Percentiles rank a stretch among this genome's conserved stretches.
These are phyloP conservation scores for Helenozyma baotianmanensis DNA, from an alignment of 805 yeast species.

Conservation along the genomic window DNA sequence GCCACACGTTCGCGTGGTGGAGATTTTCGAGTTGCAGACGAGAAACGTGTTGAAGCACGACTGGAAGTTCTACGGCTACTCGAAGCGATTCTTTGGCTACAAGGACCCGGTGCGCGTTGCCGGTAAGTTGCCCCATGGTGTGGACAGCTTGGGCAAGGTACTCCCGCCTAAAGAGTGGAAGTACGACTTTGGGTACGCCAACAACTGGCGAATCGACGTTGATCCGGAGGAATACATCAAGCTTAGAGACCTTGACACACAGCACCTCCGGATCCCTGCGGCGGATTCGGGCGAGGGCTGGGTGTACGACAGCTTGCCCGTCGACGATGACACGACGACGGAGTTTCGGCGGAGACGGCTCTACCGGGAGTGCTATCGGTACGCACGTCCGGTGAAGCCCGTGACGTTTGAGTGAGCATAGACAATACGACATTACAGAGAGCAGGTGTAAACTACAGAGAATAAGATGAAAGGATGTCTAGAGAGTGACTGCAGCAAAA, in stretches of 20 bases:
- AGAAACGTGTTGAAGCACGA: constrained; percentile 55
- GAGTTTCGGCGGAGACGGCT: constrained; percentile 58
- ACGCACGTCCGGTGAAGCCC: constrained; percentile 16
- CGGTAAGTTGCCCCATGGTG: constrained; percentile 64
- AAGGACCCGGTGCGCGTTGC: constrained; percentile 36
- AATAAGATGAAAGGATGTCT: too few species aligned
- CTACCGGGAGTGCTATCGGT: constrained; percentile 48
- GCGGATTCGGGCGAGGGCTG: constrained; percentile 39
- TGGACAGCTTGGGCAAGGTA: constrained; percentile 48
- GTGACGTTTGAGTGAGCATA: constrained; percentile 4
- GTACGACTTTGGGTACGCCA: constrained; percentile 48
- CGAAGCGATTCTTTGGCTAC: constrained; percentile 51
- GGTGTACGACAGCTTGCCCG: constrained; percentile 42
- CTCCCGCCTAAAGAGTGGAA: constrained; percentile 72
- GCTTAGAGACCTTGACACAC: constrained; percentile 32
- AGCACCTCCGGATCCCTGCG: constrained; percentile 20
- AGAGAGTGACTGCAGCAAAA: too few species aligned
- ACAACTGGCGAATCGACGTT: constrained; percentile 62
- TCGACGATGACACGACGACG: constrained; percentile 32
- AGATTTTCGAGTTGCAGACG: constrained; percentile 70
- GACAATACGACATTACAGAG: neutral
- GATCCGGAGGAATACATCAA: constrained; percentile 49
- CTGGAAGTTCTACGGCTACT: constrained; percentile 60
- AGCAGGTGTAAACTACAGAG: neutral
- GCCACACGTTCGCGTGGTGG: constrained; percentile 59